Conservation (phyloP, 192 early-diverging fungal genomes). For the Physocladia obscura region DNA sequence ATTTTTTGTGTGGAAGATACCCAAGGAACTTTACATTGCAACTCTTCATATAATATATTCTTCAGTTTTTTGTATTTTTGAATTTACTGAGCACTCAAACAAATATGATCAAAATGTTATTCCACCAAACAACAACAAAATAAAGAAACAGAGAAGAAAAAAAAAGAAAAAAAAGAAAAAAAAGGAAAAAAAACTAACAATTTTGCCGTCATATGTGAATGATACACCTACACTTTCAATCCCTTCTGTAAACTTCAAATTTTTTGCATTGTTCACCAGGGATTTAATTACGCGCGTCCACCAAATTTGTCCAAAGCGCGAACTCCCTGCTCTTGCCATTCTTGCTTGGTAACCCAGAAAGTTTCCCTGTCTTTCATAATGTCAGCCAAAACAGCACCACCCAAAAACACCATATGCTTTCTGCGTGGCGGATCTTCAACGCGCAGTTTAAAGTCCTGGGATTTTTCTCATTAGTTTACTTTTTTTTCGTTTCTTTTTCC, state of each 20-base stretch:
- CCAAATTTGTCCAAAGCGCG: slow-evolving; percentile 61
- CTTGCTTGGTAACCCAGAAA: slow-evolving; percentile 91
- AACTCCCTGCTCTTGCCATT: slow-evolving; percentile 89
- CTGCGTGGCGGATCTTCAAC: slow-evolving; percentile 97
- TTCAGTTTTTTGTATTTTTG: too few species aligned
- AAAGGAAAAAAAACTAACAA: too few species aligned
- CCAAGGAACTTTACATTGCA: too few species aligned
- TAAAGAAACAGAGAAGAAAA: too few species aligned
- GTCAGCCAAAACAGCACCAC: slow-evolving; percentile 93
- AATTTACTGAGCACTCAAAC: too few species aligned
- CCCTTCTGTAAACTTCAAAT: neutral
- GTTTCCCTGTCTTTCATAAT: slow-evolving; percentile 88
- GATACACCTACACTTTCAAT: neutral
- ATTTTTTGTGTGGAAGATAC: too few species aligned
- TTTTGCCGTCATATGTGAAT: too few species aligned
- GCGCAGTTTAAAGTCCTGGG: slow-evolving; percentile 92
- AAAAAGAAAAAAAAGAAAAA: too few species aligned
- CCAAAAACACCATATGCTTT: slow-evolving; percentile 98
- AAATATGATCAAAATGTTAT: too few species aligned
- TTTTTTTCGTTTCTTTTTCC: neutral
- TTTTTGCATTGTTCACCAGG: neutral
- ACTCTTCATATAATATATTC: too few species aligned
- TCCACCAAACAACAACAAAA: too few species aligned
- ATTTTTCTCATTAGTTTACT: neutral
- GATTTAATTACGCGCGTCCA: slow-evolving; percentile 16